Conservation (phyloP, 306 rosid genomes). For the Calophaca sinica region DNA sequence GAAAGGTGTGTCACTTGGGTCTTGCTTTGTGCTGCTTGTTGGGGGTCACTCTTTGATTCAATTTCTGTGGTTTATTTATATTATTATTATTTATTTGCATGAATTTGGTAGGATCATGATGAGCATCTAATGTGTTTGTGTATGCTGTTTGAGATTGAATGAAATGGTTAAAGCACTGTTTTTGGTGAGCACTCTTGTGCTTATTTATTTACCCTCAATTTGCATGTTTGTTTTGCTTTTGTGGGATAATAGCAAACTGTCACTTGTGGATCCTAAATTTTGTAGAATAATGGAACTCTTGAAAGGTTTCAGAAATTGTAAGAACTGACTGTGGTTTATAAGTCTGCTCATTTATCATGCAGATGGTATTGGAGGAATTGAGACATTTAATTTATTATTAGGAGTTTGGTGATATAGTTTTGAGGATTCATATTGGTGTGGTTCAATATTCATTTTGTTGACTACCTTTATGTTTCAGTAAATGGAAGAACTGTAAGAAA, state of each 20-base stretch:
- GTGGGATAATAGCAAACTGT: slow-evolving; percentile 6
- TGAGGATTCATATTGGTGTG: slow-evolving; percentile 31
- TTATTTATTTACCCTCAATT: background rate
- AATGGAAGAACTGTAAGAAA: slow-evolving; percentile 41
- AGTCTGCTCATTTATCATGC: background rate
- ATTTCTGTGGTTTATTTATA: slow-evolving; percentile 7
- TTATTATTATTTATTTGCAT: background rate
- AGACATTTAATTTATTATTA: background rate
- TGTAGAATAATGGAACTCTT: background rate
- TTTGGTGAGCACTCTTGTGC: background rate
- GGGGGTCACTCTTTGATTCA: background rate
- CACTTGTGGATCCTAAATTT: slow-evolving; percentile 33
- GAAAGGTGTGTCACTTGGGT: slow-evolving; percentile 39
- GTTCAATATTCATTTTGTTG: slow-evolving; percentile 36
- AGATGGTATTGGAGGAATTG: slow-evolving; percentile 20
- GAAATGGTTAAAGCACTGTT: background rate
- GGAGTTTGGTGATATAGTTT: slow-evolving; percentile 23
- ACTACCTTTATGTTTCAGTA: slow-evolving; percentile 41
- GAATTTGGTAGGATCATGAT: slow-evolving; percentile 9
- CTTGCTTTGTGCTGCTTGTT: slow-evolving; percentile 31
- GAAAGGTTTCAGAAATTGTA: slow-evolving; percentile 36
- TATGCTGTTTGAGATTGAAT: slow-evolving; percentile 34
- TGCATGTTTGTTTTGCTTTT: slow-evolving; percentile 18
- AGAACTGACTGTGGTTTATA: slow-evolving; percentile 25
- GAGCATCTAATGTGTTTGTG: background rate